A percentile compares a stretch with the other conserved stretches of the same genome.
Conservation (phyloP, 495 filamentous ascomycete genomes). For the Thozetella sp. region DNA sequence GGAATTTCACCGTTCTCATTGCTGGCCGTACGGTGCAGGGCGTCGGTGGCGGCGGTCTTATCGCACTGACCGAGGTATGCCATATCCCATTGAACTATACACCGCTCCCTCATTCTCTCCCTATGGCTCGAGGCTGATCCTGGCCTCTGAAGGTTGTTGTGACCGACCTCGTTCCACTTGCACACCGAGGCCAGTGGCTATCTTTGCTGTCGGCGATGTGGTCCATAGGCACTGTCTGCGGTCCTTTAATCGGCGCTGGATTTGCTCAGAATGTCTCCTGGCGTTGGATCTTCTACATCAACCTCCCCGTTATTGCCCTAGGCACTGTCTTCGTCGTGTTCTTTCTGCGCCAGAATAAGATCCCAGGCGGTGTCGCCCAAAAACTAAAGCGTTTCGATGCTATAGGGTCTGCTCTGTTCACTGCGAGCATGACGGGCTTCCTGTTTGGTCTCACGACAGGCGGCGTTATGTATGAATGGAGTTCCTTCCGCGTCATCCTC, state of each 20-base stretch:
- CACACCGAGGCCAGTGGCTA: conserved; percentile 48
- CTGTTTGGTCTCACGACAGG: conserved; percentile 55
- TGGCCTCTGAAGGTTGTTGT: conserved; percentile 46
- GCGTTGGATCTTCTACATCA: conserved; percentile 46
- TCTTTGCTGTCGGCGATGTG: conserved; percentile 52
- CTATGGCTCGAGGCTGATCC: background rate
- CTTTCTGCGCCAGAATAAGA: conserved; percentile 34
- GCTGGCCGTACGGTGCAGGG: conserved; percentile 70
- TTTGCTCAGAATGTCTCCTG: conserved; percentile 58
- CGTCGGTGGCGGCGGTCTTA: conserved; percentile 71
- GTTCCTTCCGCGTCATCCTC: conserved; percentile 48
- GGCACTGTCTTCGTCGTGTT: conserved; percentile 36
- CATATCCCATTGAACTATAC: background rate
- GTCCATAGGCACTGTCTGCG: conserved; percentile 66
- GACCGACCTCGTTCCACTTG: conserved; percentile 62
- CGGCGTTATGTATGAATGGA: conserved; percentile 55
- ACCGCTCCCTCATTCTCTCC: background rate
- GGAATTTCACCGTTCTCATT: conserved; percentile 62
- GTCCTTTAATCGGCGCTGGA: conserved; percentile 69
- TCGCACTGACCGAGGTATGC: conserved; percentile 60
- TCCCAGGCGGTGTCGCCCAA: conserved; percentile 30
- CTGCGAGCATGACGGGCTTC: conserved; percentile 39
- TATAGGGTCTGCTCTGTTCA: conserved; percentile 56
- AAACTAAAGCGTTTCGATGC: conserved; percentile 60
- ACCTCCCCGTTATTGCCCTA: conserved; percentile 40